Evolutionary conservation across 2,329 filamentous ascomycete genomes (phyloP), one percentile per base, ranked within the genome.

Genomic region (Cladorrhinum sp.): DNA sequence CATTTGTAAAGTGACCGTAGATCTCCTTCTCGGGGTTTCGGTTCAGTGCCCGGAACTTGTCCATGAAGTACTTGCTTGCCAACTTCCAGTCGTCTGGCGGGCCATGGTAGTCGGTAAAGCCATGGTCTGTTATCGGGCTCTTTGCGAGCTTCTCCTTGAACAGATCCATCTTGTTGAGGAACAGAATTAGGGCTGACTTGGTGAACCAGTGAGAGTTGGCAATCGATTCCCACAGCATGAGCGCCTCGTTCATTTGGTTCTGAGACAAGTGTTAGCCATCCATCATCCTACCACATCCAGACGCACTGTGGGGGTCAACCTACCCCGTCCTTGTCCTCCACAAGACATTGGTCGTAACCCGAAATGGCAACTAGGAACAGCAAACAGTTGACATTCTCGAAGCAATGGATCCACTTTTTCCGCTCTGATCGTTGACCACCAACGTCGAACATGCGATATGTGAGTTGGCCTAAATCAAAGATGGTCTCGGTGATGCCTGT

Each of bases 321-420:
- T 82, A 96, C 92, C 65, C 93, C 93, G 73, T 96, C 95, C 76
- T 96, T 93, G 74, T 98, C 94, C 77, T 98, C 94, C 2, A 97
- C 92, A 54, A 98, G 79, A 71, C 93, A 96, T 75, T 98, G 95
- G 73, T 98, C 94, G 74, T 97, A 98, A 62, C 94, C 94, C 66
- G 92, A 96, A 69, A 98, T 93, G 53, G 94, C 93, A 57, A 96
- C 94, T 67, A 98, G 84, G 77, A 98, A 98, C 46, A 98, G 81
- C 58, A 98, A 82, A 68, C 91, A 93, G 71, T 95, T 92, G 64
- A 96, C 92, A 66, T 95, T 95, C 74, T 96, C 92, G 73, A 96
- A 96, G 73, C 92, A 95, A 74, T 96, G 92, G 65, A 96, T 96
- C 92, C 92, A 96, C 80, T 96, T 96, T 83, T 96, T 96, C 64